Evolutionary conservation across 2,329 filamentous ascomycete genomes (phyloP), one percentile per base, ranked within the genome.

Genomic region (Verticillium longisporum): DNA sequence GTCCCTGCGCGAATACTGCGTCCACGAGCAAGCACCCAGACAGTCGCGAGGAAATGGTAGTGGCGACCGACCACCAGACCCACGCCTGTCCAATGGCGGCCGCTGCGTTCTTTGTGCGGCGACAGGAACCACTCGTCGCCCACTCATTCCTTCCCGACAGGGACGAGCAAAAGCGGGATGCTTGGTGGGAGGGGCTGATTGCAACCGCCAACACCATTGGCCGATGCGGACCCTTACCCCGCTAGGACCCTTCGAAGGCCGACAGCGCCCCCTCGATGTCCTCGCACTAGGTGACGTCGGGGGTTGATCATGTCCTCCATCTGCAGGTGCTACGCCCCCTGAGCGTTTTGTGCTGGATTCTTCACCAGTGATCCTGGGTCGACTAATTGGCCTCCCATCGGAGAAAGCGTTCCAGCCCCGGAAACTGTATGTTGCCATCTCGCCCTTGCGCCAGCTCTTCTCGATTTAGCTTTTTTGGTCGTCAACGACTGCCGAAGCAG

Each of bases 301-400:
- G 33, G 31, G 45, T n/a, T n/a, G 31, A 31, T 36, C n/a, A n/a
- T 18, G n/a, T 15, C 31, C 21, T 7, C 14, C 37, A 21, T 31
- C 56, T 38, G 26, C 18, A 33, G 13, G 9, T 15, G 33, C 14
- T 10, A 37, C 36, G 55, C 55, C 33, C 55, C 31, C 38, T 58
- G 56, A 58, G 56, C 56, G 38, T 58, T 58, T 58, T 58, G 56
- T 58, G 56, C 56, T 38, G 41, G 37, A 58, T 50, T 58, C 56
- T 58, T 58, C 56, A 58, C 56, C 56, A 58, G 21, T 58, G 36
- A 37, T 31, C 26, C 26, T 14, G 6, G 26, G 32, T 45, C 56
- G 38, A n/a, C 45, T 53, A n/a, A 53, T 53, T n/a, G 45, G 45
- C 18, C n/a, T 53, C 45, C 18, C 5, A 4, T 31, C 26, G 26